phyloP scores from a whole-genome alignment of 108 stramenopile genomes.

The Discostella pseudostelligera region DNA sequence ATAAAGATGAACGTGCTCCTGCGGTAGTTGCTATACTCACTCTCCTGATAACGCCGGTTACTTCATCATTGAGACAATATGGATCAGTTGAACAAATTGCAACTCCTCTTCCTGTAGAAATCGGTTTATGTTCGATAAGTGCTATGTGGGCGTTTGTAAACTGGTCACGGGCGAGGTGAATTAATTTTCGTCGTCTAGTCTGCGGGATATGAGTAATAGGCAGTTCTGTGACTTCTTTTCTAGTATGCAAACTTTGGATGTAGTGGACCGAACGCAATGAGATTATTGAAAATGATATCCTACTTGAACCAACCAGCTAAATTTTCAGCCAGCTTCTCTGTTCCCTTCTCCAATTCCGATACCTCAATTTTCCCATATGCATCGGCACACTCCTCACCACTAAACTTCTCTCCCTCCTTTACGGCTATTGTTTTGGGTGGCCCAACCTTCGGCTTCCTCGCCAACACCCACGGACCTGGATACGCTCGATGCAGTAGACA shows the following conservation, averaged over 20 bases:
- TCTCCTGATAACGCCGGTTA: constrained; percentile 17
- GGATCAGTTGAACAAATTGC: constrained; percentile 13
- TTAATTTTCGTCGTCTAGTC: too few relatives aligned
- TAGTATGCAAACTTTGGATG: too few relatives aligned
- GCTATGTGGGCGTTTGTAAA: constrained; percentile 22
- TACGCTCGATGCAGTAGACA: constrained; percentile 71
- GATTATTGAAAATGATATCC: not conserved
- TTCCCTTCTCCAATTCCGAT: constrained; percentile 68
- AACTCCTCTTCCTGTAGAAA: constrained; percentile 16
- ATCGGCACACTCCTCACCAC: constrained; percentile 50
- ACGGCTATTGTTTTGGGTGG: constrained; percentile 61
- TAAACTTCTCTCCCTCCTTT: constrained; percentile 48
- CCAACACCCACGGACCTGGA: constrained; percentile 71
- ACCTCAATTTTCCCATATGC: constrained; percentile 59
- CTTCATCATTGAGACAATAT: constrained; percentile 13
- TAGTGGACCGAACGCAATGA: too few relatives aligned
- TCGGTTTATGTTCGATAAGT: constrained; percentile 16
- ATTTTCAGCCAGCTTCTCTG: constrained; percentile 68
- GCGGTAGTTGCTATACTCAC: constrained; percentile 18
- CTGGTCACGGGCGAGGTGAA: constrained; percentile 7
- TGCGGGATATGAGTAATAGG: too few relatives aligned
- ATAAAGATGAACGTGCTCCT: constrained; percentile 19
- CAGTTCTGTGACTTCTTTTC: too few relatives aligned
- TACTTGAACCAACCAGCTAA: constrained; percentile 75
- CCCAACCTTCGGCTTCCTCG: constrained; percentile 79